Evolutionary conservation across 768 basidiomycete genomes (phyloP).

Genomic region (Boletus reticulatus): DNA sequence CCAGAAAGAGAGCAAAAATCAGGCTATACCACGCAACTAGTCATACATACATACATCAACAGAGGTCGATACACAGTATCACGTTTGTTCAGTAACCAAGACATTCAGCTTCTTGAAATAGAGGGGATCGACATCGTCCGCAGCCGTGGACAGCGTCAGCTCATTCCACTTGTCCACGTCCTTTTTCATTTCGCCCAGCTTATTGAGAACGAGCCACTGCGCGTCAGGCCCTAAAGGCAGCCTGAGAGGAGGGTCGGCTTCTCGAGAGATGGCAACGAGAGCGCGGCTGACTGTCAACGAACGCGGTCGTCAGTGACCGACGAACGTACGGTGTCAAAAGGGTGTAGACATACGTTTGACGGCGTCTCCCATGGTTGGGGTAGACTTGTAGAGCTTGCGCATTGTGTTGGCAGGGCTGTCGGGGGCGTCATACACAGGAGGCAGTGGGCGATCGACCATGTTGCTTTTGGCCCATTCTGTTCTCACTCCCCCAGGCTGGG

Average conservation of each 20-base stretch:
- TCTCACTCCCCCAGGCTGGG: conserved; percentile 20
- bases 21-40: too few relatives aligned
- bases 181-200: conserved; percentile 16
- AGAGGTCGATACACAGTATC: too few relatives aligned
- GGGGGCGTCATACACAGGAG: conserved; percentile 14
- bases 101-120: conserved; percentile 4
- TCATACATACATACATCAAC: too few relatives aligned
- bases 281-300: conserved; percentile 14
- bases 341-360: conserved; percentile 8
- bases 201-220: conserved; percentile 15
- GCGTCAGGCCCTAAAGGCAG: conserved; percentile 20
- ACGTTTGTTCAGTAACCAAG: neutral
- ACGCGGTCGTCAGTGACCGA: neutral
- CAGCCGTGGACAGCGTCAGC: conserved; percentile 16
- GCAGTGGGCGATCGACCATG: conserved; percentile 15
- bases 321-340: neutral
- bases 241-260: conserved; percentile 19
- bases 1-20: too few relatives aligned
- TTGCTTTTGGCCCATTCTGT: conserved; percentile 21
- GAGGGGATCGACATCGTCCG: conserved; percentile 18
- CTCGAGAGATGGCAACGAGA: conserved; percentile 16
- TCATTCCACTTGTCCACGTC: conserved; percentile 13
- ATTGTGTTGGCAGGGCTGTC: conserved; percentile 15
- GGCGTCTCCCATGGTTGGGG: neutral
- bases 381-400: conserved; percentile 4